Percentiles rank a stretch among this genome's conserved stretches.
Conservation (phyloP, 192 early-diverging fungal genomes). For the Umbelopsis ramanniana region DNA sequence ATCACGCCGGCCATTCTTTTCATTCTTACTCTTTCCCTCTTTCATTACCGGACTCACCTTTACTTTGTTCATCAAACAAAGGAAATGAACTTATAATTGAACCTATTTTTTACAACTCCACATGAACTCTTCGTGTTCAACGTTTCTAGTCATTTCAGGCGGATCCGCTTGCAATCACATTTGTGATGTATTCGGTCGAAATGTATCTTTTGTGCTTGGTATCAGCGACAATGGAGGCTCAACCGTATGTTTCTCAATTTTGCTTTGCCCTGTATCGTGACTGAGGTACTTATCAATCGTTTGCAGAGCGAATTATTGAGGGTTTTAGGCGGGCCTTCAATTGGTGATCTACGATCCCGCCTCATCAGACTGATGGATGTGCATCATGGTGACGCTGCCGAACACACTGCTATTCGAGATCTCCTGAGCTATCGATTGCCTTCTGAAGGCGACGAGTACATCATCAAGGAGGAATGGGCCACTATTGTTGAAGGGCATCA, state of each 20-base stretch:
- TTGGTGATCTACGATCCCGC: slow-evolving; percentile 75
- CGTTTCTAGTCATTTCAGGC: slow-evolving; percentile 72
- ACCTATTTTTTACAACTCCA: background rate
- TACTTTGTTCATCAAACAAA: background rate
- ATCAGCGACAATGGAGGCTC: slow-evolving; percentile 76
- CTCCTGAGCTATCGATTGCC: slow-evolving; percentile 74
- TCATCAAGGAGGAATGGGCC: slow-evolving; percentile 77
- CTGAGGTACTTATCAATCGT: background rate
- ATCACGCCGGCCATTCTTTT: slow-evolving; percentile 12
- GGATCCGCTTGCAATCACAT: slow-evolving; percentile 73
- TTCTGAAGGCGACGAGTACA: slow-evolving; percentile 46
- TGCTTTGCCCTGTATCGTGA: no score
- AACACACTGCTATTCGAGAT: slow-evolving; percentile 69
- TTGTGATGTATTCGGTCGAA: slow-evolving; percentile 52
- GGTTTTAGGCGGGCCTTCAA: slow-evolving; percentile 75
- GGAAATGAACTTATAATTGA: slow-evolving; percentile 9
- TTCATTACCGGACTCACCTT: background rate
- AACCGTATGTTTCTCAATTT: slow-evolving; percentile 32
- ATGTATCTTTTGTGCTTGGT: slow-evolving; percentile 69
- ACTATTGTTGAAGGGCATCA: slow-evolving; percentile 76
- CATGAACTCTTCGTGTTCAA: slow-evolving; percentile 25
- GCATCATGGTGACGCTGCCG: slow-evolving; percentile 41
- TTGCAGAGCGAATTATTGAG: slow-evolving; percentile 65
- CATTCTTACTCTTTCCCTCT: background rate
- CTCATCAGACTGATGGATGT: slow-evolving; percentile 70